Evolutionary conservation across 1,139 yeast genomes (phyloP).

Genomic region (Waltiozyma sp.): DNA sequence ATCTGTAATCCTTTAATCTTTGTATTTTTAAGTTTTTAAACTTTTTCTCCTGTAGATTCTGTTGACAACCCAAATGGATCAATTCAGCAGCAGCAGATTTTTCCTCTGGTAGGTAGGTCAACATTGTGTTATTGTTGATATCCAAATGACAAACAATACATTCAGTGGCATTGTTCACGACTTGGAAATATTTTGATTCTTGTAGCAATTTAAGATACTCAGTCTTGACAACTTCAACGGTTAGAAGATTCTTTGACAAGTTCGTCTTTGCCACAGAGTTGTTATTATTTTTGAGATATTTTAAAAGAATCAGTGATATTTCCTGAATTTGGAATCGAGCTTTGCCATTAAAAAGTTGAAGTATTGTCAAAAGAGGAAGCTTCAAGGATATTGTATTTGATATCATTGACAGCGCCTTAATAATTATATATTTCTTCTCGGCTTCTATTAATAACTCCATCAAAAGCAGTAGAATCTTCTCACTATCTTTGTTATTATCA

Average conservation of each 20-base stretch:
- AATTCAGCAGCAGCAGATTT: no score
- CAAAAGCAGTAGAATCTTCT: constrained; percentile 19
- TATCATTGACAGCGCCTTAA: constrained; percentile 26
- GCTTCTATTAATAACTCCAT: constrained; percentile 22
- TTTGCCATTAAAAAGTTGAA: constrained; percentile 1
- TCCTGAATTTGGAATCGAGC: constrained; percentile 23
- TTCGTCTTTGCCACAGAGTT: constrained; percentile 17
- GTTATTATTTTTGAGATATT: constrained; percentile 32
- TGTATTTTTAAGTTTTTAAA: constrained; percentile 7
- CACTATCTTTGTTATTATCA: not conserved
- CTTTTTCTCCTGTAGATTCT: constrained; percentile 1
- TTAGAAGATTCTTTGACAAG: constrained; percentile 26
- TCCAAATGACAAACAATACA: constrained; percentile 54
- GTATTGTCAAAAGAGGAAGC: constrained; percentile 3
- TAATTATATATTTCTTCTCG: constrained; percentile 26
- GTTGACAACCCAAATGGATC: constrained; percentile 61
- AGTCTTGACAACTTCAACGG: constrained; percentile 23
- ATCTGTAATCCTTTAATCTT: constrained; percentile 8
- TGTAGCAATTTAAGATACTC: constrained; percentile 26
- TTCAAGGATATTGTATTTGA: constrained; percentile 4
- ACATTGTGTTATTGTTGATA: constrained; percentile 35
- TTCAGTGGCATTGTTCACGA: constrained; percentile 6
- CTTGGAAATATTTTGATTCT: constrained; percentile 2
- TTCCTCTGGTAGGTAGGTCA: not conserved
- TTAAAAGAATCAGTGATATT: constrained; percentile 34